Base-by-base conservation (phyloP, 805 yeast genomes). In the Spathaspora passalidarum region DNA sequence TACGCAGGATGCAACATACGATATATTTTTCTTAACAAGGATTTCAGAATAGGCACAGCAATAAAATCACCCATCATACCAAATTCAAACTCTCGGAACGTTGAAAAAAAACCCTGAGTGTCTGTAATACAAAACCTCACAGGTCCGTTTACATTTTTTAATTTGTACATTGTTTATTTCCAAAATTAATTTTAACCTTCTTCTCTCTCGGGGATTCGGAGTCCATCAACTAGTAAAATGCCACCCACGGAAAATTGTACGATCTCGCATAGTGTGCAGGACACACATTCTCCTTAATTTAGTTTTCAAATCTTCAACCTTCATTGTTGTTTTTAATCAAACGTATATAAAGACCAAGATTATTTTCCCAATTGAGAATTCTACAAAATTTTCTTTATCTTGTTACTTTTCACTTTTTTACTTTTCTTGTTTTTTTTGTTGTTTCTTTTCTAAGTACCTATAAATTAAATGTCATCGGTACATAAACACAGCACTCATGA, bases 391-490 rank as follows among this genome's bases (percentile, higher is more conserved):
- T 26, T 14, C 16, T 38, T 21, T 32, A 11, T 25, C 26, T 14
- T 38, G 3, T 29, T 32, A 3, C 20, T 43, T 9, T 20, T 19
- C 18, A 5, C 40, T 40, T 18, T 18, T 16, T 34, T 20, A 23
- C 18, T 18, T 36, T 25, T 18, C 21, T 16, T 10, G 29, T 13
- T 38, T 23, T 38, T 21, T 23, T 38, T 38, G 14, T 34, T 34
- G 37, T 9, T 9, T 7, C 9, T 13, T 38, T 10, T n/a, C 2
- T 14, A n/a, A 20, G n/a, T 4, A 21, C 10, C 16, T 25, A 25
- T 38, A 38, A 21, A 14, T 38, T 21, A 14, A 32, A 44, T 44
- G 48, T 23, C 48, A 14, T 39, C 48, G 13, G 22, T 40, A 25
- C 50, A 43, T 19, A 11, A 19, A 14, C 16, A 22, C 4, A 35